phyloP scores from a whole-genome alignment of 768 basidiomycete genomes.

The Lactarius quietus region DNA sequence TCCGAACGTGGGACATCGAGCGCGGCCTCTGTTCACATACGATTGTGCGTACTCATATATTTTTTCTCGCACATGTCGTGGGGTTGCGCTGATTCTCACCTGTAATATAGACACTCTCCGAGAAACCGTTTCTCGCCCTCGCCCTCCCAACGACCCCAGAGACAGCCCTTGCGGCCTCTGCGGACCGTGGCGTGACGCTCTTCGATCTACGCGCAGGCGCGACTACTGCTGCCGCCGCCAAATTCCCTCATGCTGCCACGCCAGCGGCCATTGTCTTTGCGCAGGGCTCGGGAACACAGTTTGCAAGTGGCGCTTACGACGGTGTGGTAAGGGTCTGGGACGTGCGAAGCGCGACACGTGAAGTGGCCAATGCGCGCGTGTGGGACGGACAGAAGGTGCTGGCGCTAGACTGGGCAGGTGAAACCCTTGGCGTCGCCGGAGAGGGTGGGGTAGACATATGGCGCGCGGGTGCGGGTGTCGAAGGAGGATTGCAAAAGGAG shows the following conservation, averaged over 20 bases:
- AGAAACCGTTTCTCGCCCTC: slow-evolving; percentile 72
- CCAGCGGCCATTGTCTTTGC: slow-evolving; percentile 54
- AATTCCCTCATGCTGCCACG: slow-evolving; percentile 59
- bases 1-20: slow-evolving; percentile 85
- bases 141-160: slow-evolving; percentile 41
- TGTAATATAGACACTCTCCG: slow-evolving; percentile 51
- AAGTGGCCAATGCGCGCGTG: slow-evolving; percentile 59
- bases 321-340: slow-evolving; percentile 79
- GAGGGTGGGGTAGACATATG: slow-evolving; percentile 34
- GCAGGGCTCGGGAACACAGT: slow-evolving; percentile 41
- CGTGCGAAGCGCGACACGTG: slow-evolving; percentile 59
- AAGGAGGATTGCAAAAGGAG: slow-evolving; percentile 22
- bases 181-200: slow-evolving; percentile 68
- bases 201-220: slow-evolving; percentile 59
- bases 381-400: slow-evolving; percentile 59
- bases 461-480: slow-evolving; percentile 30
- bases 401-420: slow-evolving; percentile 38
- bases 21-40: slow-evolving; percentile 66
- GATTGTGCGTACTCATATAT: slow-evolving; percentile 47
- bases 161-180: slow-evolving; percentile 59
- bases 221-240: slow-evolving; percentile 35
- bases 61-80: not conserved
- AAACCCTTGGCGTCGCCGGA: slow-evolving; percentile 29
- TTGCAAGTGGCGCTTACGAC: slow-evolving; percentile 74
- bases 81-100: not conserved